A percentile compares a stretch with the other conserved stretches of the same genome.
Evolutionary conservation across 2,329 filamentous ascomycete genomes (phyloP).

Genomic region (Bipolaris gigantea): DNA sequence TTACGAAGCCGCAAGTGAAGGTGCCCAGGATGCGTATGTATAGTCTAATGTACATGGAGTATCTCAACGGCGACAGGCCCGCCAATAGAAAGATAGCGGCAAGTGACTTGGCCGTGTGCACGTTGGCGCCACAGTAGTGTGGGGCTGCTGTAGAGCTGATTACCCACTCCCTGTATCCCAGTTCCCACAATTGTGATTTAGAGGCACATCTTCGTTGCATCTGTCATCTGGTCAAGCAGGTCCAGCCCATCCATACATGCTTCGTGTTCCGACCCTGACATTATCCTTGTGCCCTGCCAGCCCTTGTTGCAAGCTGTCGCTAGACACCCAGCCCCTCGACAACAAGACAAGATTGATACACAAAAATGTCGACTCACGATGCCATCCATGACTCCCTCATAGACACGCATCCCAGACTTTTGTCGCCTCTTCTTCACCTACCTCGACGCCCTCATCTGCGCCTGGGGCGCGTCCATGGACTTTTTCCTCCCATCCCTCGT

Average conservation of each 20-base stretch:
- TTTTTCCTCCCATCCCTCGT: slow-evolving; percentile 27
- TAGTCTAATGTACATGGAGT: neutral
- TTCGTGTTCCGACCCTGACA: neutral
- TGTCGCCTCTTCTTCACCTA: slow-evolving; percentile 35
- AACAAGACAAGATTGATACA: neutral
- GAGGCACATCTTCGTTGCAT: neutral
- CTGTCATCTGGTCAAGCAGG: no score
- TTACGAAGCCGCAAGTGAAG: neutral
- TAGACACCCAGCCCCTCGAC: neutral
- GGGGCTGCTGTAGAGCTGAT: neutral
- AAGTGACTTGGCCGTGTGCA: slow-evolving; percentile 1
- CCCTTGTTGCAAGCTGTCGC: no score
- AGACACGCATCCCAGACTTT: slow-evolving; percentile 13
- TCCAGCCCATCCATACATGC: neutral
- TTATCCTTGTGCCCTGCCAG: neutral
- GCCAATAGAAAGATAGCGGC: neutral
- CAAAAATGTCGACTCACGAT: neutral
- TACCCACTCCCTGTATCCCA: neutral
- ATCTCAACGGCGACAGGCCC: neutral
- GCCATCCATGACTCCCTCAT: neutral
- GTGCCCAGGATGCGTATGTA: neutral
- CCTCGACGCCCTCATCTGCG: slow-evolving; percentile 32
- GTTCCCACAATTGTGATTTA: neutral
- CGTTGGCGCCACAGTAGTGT: neutral
- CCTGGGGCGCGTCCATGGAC: slow-evolving; percentile 35